Evolutionary conservation across 225 moss, liverwort and hornwort genomes (phyloP).

Genomic region (Pleurozium schreberi): DNA sequence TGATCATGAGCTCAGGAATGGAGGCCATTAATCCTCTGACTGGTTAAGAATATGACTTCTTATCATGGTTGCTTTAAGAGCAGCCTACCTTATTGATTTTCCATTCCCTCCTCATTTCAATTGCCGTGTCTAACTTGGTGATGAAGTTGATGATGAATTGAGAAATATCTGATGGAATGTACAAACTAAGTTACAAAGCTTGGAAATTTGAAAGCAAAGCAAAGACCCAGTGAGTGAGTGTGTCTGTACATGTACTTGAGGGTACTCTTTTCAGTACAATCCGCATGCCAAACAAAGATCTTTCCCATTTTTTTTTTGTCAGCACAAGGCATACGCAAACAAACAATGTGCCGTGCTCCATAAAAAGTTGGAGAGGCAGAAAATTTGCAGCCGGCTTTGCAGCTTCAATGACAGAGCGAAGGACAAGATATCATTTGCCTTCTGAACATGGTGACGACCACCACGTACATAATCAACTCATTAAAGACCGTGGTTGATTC

Average conservation of each 20-base stretch:
- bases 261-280: slow-evolving; percentile 16
- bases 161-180: not conserved
- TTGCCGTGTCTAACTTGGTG: too few species aligned
- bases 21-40: slow-evolving; percentile 8
- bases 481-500: too few species aligned
- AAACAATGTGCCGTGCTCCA: not conserved
- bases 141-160: not conserved
- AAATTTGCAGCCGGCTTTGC: not conserved
- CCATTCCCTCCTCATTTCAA: not conserved
- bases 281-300: not conserved
- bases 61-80: too few species aligned
- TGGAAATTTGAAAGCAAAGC: not conserved
- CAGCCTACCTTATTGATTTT: too few species aligned
- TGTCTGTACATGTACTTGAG: not conserved
- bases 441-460: not conserved
- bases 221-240: not conserved
- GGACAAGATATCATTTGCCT: not conserved
- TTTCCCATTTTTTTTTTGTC: not conserved
- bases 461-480: too few species aligned
- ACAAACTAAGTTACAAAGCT: not conserved
- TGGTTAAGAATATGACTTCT: slow-evolving; percentile 8
- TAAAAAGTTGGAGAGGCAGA: not conserved
- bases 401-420: not conserved
- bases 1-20: slow-evolving; percentile 32
- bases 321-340: not conserved